Evolutionary conservation across 2,329 filamentous ascomycete species (phyloP), one percentile per base, ranked within the genome.

Genomic region (Tolypocladium ophioglossoides): DNA sequence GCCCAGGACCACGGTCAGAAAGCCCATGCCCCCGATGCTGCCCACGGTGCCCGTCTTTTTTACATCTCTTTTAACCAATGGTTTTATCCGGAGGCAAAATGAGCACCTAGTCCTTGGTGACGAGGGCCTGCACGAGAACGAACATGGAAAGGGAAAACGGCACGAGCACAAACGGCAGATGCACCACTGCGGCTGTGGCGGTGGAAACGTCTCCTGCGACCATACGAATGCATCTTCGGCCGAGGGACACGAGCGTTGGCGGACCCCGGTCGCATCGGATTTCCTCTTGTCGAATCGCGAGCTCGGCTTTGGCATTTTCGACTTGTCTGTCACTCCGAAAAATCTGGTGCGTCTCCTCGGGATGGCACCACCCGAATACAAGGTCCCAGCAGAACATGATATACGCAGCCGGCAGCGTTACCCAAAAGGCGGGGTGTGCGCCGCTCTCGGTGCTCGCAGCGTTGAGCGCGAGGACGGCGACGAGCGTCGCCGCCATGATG

Each of bases 81-180:
- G 55, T 87, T 79, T 86, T 86, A 89, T 1, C 85, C 86, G 51
- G 86, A 75, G 0, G 85, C 86, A 60, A 89, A 0, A 89, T 83
- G 0, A 79, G 77, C 0, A 89, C 82, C 86, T 86, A 89, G 12
- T 86, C 86, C 58, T 86, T 89, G 0, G 83, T 87, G 0, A 87
- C 85, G 1, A 90, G 69, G 0, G 78, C 85, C 63, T 90, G 85
- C 0, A 89, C 86, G 0, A 90, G 76, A 11, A 89, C 76, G 57
- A 89, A 89, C 86, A 89, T 89, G 57, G 78, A 75, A 54, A 90
- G 83, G 0, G 85, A 82, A 61, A 89, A 89, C 0, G 86, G 86
- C 0, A 90, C 74, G 0, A 89, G 76, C 0, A 83, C 77, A 52
- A 86, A 80, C 0, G 86, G 86, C 2, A 90, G 72, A 63, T 87